Conservation (phyloP, 208 protist species). For the Leishmania arabica region DNA sequence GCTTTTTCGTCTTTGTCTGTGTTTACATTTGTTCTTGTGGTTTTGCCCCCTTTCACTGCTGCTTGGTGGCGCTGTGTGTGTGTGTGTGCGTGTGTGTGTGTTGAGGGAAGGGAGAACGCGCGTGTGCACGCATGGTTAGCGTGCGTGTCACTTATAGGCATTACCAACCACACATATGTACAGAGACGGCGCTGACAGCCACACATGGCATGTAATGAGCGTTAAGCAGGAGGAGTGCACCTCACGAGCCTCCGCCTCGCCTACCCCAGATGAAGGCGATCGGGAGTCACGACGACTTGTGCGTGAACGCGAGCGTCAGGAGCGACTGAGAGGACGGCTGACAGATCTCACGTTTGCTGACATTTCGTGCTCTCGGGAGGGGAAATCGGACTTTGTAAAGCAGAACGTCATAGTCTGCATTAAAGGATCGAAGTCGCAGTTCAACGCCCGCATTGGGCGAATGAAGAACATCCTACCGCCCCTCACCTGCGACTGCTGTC, state of each 20-base stretch:
- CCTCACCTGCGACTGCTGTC: slow-evolving; percentile 83
- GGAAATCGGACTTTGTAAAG: slow-evolving; percentile 55
- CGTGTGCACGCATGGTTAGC: background rate
- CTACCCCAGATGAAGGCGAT: slow-evolving; percentile 6
- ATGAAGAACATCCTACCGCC: slow-evolving; percentile 66
- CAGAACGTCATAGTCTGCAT: slow-evolving; percentile 58
- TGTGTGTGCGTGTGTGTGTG: background rate
- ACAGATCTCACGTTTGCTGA: slow-evolving; percentile 68
- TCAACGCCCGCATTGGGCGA: slow-evolving; percentile 58
- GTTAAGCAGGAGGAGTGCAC: slow-evolving; percentile 10
- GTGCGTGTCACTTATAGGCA: background rate
- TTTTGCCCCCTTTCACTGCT: background rate
- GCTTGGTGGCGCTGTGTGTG: background rate
- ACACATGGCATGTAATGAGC: slow-evolving; percentile 15
- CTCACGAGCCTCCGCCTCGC: slow-evolving; percentile 7
- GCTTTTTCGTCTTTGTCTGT: background rate
- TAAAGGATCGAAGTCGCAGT: slow-evolving; percentile 82
- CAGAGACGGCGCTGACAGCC: background rate
- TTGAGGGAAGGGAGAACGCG: background rate
- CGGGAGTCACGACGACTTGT: slow-evolving; percentile 16
- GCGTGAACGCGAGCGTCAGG: slow-evolving; percentile 61
- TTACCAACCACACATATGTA: background rate
- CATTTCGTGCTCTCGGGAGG: slow-evolving; percentile 43
- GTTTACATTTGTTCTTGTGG: background rate
- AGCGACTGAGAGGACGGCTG: slow-evolving; percentile 59